A percentile compares a stretch with the other conserved stretches of the same genome.
phyloP scores from a whole-genome alignment of 202 grass and related monocot genomes.

The Bolboschoenoplectus hybrid region DNA sequence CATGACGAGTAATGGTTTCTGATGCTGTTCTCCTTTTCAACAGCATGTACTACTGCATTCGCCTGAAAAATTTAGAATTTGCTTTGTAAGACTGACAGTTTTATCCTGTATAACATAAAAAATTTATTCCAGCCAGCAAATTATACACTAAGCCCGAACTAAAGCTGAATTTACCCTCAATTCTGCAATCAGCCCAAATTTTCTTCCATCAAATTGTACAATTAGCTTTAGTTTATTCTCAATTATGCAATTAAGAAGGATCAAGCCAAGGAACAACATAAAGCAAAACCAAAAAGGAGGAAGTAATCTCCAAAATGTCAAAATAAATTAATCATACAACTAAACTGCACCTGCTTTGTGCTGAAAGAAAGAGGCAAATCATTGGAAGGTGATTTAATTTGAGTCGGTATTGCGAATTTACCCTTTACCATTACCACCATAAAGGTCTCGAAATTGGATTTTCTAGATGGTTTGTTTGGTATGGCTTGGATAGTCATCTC shows the following conservation, averaged over 20 bases:
- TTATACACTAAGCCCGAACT: not conserved
- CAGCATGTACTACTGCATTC: constrained; percentile 61
- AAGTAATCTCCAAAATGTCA: not conserved
- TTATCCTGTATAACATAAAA: not conserved
- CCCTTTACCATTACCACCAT: constrained; percentile 78
- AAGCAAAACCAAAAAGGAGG: not conserved
- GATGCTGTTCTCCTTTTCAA: constrained; percentile 73
- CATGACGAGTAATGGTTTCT: constrained; percentile 59
- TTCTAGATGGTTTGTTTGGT: constrained; percentile 55
- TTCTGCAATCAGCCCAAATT: constrained; percentile 3
- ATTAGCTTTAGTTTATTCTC: not conserved
- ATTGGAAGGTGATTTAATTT: constrained; percentile 56
- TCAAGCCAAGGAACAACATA: constrained; percentile 13
- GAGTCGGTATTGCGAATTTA: constrained; percentile 47
- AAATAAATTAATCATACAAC: constrained; percentile 14
- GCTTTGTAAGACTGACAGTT: constrained; percentile 26
- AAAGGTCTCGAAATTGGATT: constrained; percentile 84
- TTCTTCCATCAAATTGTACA: constrained; percentile 10
- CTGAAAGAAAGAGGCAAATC: constrained; percentile 59
- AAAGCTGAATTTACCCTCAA: constrained; percentile 8
- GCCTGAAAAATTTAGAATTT: constrained; percentile 46
- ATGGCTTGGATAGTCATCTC: constrained; percentile 74
- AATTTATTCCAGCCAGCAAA: not conserved
- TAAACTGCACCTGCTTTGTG: constrained; percentile 59
- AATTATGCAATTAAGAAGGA: not conserved